These are phyloP conservation scores for Angomonas ambiguus DNA, from an alignment of 208 protist genomes.

Conservation along the genomic window DNA sequence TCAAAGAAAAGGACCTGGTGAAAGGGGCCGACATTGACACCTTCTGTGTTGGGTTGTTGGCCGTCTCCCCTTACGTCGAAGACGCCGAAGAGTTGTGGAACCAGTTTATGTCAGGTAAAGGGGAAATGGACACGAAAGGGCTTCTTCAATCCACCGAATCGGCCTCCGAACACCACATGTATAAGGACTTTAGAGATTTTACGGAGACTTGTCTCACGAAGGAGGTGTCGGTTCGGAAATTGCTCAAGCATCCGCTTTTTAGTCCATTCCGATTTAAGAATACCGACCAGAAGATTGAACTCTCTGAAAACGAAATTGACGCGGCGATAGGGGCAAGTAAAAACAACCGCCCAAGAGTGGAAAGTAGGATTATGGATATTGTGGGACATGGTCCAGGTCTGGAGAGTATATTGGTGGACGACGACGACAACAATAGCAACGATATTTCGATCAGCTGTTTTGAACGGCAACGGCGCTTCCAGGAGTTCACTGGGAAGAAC, in stretches of 20 bases:
- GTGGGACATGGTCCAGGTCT: conserved; percentile 51
- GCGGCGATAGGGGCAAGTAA: conserved; percentile 37
- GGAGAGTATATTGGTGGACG: conserved; percentile 20
- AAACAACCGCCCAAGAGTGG: conserved; percentile 33
- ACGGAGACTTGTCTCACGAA: conserved; percentile 39
- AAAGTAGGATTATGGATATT: conserved; percentile 51
- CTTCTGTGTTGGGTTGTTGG: conserved; percentile 73
- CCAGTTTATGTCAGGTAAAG: background rate
- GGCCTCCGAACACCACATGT: conserved; percentile 14
- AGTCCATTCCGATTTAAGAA: background rate
- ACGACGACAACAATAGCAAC: conserved; percentile 2
- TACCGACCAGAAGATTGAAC: conserved; percentile 21
- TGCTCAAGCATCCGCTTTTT: conserved; percentile 60
- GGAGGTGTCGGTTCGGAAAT: conserved; percentile 22
- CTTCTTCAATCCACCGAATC: conserved; percentile 28
- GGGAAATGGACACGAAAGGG: conserved; percentile 22
- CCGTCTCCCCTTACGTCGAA: conserved; percentile 41
- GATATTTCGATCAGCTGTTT: conserved; percentile 13
- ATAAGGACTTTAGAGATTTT: conserved; percentile 39
- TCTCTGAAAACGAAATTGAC: conserved; percentile 37
- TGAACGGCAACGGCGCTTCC: conserved; percentile 10
- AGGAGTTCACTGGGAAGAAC: conserved; percentile 32
- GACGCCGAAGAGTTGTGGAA: conserved; percentile 34
- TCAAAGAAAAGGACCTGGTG: conserved; percentile 18
- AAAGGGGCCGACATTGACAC: conserved; percentile 41